Percentiles rank a stretch among this genome's conserved stretches.
Evolutionary conservation across 441 rosid species (phyloP).

Genomic region (Macaranga tanarius): DNA sequence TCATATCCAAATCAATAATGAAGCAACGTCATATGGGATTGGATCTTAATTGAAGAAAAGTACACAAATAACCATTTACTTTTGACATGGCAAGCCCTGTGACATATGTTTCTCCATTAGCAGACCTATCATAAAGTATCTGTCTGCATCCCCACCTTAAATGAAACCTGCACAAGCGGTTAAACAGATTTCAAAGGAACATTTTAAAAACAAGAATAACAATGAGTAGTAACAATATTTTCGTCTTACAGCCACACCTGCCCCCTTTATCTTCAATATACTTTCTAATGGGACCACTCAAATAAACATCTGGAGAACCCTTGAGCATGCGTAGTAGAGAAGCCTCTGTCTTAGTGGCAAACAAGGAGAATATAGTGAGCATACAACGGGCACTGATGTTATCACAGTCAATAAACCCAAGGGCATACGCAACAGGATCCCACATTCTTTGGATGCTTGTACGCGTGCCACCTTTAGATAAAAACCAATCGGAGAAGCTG

Average conservation of each 20-base stretch:
- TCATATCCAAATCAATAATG: neutral
- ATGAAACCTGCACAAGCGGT: constrained; percentile 74
- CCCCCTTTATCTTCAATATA: constrained; percentile 90
- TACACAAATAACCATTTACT: constrained; percentile 42
- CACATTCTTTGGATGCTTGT: constrained; percentile 94
- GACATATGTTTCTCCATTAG: constrained; percentile 66
- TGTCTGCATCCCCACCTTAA: constrained; percentile 99
- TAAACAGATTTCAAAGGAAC: constrained; percentile 11
- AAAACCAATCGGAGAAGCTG: constrained; percentile 96
- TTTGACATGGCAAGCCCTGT: constrained; percentile 85
- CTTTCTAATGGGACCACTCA: constrained; percentile 92
- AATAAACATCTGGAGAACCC: constrained; percentile 94
- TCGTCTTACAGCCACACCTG: constrained; percentile 46
- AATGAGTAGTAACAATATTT: neutral
- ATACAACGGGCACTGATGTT: constrained; percentile 99
- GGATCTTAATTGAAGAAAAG: constrained; percentile 2
- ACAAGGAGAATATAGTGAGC: constrained; percentile 97
- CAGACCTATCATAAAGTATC: constrained; percentile 64
- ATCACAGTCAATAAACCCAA: constrained; percentile 97
- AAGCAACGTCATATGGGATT: neutral
- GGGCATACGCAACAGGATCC: constrained; percentile 99
- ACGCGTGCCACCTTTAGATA: constrained; percentile 96
- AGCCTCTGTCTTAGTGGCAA: constrained; percentile 98
- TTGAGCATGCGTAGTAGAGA: constrained; percentile 96
- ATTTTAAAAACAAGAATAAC: neutral